Percentiles rank a stretch among this genome's conserved stretches.
Conservation (phyloP, 169 alveolate species). For the Eimeria nieschulzi region DNA sequence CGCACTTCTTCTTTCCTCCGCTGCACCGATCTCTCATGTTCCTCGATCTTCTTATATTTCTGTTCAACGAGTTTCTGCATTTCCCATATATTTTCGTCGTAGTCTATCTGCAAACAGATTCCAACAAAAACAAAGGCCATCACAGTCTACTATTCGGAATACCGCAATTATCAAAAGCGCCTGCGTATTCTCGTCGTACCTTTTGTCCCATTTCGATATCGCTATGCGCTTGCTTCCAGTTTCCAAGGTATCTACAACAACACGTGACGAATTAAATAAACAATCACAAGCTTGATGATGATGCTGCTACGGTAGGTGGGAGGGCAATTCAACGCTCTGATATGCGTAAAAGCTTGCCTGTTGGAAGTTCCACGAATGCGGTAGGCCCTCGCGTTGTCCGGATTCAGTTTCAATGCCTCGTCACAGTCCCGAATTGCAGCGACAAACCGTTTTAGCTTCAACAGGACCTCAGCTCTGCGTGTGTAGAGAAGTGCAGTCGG, state of each 20-base stretch:
- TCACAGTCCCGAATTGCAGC: conserved; percentile 84
- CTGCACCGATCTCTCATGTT: conserved; percentile 73
- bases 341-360: conserved; percentile 70
- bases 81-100: conserved; percentile 84
- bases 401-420: conserved; percentile 82
- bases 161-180: background rate
- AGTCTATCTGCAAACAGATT: conserved; percentile 76
- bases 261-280: background rate
- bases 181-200: conserved; percentile 23
- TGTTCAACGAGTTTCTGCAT: conserved; percentile 83
- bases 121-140: background rate
- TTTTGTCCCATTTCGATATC: conserved; percentile 84
- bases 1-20: conserved; percentile 73
- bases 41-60: conserved; percentile 82
- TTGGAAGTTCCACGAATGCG: conserved; percentile 81
- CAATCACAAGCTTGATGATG: background rate
- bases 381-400: conserved; percentile 84
- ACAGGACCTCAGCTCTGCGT: conserved; percentile 81
- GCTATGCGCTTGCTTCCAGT: conserved; percentile 83
- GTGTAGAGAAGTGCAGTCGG: conserved; percentile 85
- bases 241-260: conserved; percentile 76
- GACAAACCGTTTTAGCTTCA: conserved; percentile 78
- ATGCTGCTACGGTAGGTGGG: background rate
- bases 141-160: background rate
- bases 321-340: background rate